Evolutionary conservation across 257 asterid species (phyloP).

Genomic region (Anisodus acutangulus): DNA sequence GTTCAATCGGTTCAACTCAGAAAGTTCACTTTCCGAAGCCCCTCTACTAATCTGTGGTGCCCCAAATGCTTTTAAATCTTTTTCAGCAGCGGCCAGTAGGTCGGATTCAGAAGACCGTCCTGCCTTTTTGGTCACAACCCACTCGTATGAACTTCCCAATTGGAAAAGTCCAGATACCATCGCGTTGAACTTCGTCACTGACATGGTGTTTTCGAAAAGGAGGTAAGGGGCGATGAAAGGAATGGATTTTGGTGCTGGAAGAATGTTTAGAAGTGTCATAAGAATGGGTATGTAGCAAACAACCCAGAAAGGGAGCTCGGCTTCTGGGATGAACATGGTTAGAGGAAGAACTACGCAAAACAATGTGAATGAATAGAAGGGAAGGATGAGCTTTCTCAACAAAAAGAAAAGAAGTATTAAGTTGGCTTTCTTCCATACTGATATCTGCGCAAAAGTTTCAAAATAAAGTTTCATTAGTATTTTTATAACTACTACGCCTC

Average conservation of each 20-base stretch:
- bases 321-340: conserved; percentile 73
- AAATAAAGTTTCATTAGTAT: not conserved
- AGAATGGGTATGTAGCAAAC: conserved; percentile 62
- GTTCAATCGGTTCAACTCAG: conserved; percentile 41
- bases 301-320: conserved; percentile 65
- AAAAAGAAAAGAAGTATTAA: conserved; percentile 67
- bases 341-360: conserved; percentile 72
- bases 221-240: conserved; percentile 76
- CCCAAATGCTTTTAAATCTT: conserved; percentile 38
- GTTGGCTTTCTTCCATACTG: conserved; percentile 70
- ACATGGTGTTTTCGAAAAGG: conserved; percentile 73
- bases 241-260: conserved; percentile 66
- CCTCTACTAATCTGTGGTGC: conserved; percentile 44
- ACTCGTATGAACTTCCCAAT: conserved; percentile 71
- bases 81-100: conserved; percentile 51
- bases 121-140: conserved; percentile 71
- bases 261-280: conserved; percentile 62
- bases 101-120: conserved; percentile 69
- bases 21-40: conserved; percentile 50
- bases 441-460: conserved; percentile 50
- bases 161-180: conserved; percentile 72
- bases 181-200: conserved; percentile 74
- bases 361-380: conserved; percentile 74
- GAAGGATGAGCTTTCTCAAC: conserved; percentile 69
- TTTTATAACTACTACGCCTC: not conserved